These are phyloP conservation scores for Rhodosporidiobolus odoratus DNA, from an alignment of 768 basidiomycete genomes.

Conservation along the genomic window DNA sequence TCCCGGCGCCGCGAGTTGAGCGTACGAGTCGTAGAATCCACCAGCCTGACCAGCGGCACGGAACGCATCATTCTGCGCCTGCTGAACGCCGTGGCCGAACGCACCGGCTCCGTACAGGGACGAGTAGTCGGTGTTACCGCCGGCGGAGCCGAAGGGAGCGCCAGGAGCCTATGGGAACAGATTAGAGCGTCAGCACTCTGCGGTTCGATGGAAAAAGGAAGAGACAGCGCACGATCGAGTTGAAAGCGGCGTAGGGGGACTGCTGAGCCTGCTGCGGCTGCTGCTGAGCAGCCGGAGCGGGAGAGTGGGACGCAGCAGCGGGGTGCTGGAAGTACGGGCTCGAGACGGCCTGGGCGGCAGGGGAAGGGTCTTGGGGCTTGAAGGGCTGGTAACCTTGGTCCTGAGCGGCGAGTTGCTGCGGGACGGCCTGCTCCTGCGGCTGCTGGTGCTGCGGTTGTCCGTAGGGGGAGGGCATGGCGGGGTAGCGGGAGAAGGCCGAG, in stretches of 20 bases:
- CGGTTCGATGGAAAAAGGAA: no score
- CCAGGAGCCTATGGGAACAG: slow-evolving; percentile 25
- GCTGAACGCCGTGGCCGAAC: slow-evolving; percentile 27
- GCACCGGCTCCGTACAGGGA: slow-evolving; percentile 28
- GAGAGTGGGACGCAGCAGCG: slow-evolving; percentile 28
- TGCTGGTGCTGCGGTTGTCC: slow-evolving; percentile 9
- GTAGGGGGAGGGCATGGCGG: slow-evolving; percentile 26
- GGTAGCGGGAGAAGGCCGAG: slow-evolving; percentile 34
- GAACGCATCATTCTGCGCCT: slow-evolving; percentile 15
- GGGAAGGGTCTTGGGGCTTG: slow-evolving; percentile 31
- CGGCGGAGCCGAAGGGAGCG: slow-evolving; percentile 30
- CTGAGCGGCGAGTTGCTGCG: background rate
- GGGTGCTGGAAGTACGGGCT: slow-evolving; percentile 39
- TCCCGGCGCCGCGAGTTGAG: slow-evolving; percentile 21
- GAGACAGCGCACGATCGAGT: slow-evolving; percentile 21
- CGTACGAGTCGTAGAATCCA: slow-evolving; percentile 36
- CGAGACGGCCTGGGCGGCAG: slow-evolving; percentile 15
- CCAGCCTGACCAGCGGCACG: background rate
- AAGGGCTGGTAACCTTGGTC: slow-evolving; percentile 13
- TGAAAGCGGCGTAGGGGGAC: slow-evolving; percentile 33
- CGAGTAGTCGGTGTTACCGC: slow-evolving; percentile 38
- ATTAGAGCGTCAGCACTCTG: no score
- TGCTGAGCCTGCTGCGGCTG: slow-evolving; percentile 16
- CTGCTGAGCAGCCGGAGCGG: slow-evolving; percentile 32
- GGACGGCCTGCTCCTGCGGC: slow-evolving; percentile 8